Evolutionary conservation across 306 rosid genomes (phyloP), one percentile per base, ranked within the genome.

Genomic region (Spatholobus suberectus): DNA sequence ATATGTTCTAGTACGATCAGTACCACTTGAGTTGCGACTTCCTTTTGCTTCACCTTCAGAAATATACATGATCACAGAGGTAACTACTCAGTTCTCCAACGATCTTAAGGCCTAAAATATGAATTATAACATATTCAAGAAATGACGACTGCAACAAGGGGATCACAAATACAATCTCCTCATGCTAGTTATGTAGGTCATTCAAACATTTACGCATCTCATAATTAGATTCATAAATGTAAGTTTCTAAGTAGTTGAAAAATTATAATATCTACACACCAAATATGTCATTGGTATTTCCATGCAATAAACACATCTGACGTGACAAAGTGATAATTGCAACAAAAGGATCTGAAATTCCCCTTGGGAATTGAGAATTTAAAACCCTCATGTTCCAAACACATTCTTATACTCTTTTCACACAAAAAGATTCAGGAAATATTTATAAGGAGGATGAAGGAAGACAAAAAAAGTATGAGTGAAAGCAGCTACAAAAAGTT

Each of bases 1-100:
- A 71, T 87, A 86, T 75, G 94, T 93, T 86, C 95, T 88, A 49
- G 89, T 82, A 73, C 94, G 95, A 83, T 93, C 95, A 20, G 85
- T 70, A 67, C 82, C 82, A 75, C 73, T 46, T 49, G 84, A 65
- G 38, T 77, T 80, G 70, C 82, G 84, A 27, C 41, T 73, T 70
- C 83, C 88, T 82, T 86, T 88, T 68, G 86, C 77, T 78, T 84
- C 90, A 71, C 89, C 92, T 89, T 80, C 82, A 87, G 63, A 73
- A 70, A 66, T 37, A 85, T 29, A 46, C 18, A 63, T 0, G 37
- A 65, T 46, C 61, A 84, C 27, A 26, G 37, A 37, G 59, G 81
- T 26, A 79, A 80, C 59, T n/a, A 73, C 73, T 65, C 52, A 70
- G 74, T 61, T 74, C 74, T 54, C 71, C 54, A 67, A 77, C 63